phyloP scores from a whole-genome alignment of 1,284 basidiomycete genomes.

The Porodaedalea pini region DNA sequence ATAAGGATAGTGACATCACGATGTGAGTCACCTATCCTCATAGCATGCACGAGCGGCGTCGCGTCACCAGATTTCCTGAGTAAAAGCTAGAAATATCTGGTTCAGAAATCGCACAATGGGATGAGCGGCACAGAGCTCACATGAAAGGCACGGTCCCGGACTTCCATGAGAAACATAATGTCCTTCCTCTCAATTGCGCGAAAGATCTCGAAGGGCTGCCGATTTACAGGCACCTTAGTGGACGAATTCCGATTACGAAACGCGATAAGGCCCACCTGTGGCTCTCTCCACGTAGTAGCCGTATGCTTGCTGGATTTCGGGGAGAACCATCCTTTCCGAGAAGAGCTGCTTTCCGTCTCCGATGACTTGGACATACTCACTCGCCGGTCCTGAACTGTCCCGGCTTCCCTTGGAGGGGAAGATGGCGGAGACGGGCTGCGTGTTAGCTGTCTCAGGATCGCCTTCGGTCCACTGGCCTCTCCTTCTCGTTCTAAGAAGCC shows the following conservation, averaged over 20 bases:
- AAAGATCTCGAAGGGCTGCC: conserved; percentile 71
- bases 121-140: conserved; percentile 38
- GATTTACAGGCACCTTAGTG: not conserved
- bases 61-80: conserved; percentile 69
- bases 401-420: conserved; percentile 18
- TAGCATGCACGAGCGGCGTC: conserved; percentile 76
- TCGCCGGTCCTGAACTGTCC: conserved; percentile 18
- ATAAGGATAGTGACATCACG: conserved; percentile 73
- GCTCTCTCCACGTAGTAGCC: conserved; percentile 48
- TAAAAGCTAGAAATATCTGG: conserved; percentile 48
- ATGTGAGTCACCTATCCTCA: conserved; percentile 72
- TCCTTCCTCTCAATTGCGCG: conserved; percentile 72
- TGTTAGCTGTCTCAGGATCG: conserved; percentile 45
- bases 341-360: conserved; percentile 21
- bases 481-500: conserved; percentile 70
- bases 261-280: conserved; percentile 44
- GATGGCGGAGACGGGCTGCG: conserved; percentile 35
- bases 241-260: not conserved
- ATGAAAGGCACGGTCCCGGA: conserved; percentile 73
- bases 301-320: conserved; percentile 15
- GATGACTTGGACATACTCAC: conserved; percentile 22
- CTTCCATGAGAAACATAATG: conserved; percentile 72
- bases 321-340: conserved; percentile 14
- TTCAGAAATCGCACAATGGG: conserved; percentile 13
- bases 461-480: conserved; percentile 47